Evolutionary conservation across 305 asterid genomes (phyloP).

Genomic region (Solanum hybrid): DNA sequence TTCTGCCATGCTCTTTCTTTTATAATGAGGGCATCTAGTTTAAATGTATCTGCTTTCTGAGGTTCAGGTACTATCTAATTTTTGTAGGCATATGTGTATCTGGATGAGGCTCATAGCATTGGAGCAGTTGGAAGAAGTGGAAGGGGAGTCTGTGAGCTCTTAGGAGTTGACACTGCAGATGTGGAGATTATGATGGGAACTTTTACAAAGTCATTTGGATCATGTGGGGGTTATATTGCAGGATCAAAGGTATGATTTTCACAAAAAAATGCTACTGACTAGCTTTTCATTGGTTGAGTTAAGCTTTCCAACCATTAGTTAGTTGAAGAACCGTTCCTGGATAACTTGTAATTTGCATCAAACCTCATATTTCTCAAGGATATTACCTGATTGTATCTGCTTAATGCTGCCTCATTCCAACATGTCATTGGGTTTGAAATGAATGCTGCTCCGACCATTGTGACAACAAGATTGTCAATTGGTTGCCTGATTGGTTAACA

Average conservation of each 20-base stretch:
- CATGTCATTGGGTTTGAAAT: neutral
- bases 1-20: neutral
- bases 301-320: neutral
- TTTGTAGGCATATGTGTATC: slow-evolving; percentile 69
- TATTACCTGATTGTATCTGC: neutral
- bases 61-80: neutral
- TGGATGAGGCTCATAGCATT: slow-evolving; percentile 99
- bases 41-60: neutral
- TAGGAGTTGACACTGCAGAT: slow-evolving; percentile 93
- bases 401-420: neutral
- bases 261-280: neutral
- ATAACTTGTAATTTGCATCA: neutral
- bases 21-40: neutral
- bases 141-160: slow-evolving; percentile 94
- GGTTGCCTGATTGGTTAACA: neutral
- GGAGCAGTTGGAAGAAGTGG: slow-evolving; percentile 96
- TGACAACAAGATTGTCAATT: neutral
- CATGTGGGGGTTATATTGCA: slow-evolving; percentile 43
- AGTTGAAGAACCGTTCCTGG: neutral
- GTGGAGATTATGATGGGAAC: slow-evolving; percentile 99
- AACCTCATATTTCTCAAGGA: neutral
- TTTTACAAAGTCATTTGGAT: slow-evolving; percentile 60
- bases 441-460: neutral
- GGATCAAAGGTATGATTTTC: slow-evolving; percentile 65
- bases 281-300: neutral